phyloP scores from a whole-genome alignment of 331 rosid species.

The Pyrus hybrid region DNA sequence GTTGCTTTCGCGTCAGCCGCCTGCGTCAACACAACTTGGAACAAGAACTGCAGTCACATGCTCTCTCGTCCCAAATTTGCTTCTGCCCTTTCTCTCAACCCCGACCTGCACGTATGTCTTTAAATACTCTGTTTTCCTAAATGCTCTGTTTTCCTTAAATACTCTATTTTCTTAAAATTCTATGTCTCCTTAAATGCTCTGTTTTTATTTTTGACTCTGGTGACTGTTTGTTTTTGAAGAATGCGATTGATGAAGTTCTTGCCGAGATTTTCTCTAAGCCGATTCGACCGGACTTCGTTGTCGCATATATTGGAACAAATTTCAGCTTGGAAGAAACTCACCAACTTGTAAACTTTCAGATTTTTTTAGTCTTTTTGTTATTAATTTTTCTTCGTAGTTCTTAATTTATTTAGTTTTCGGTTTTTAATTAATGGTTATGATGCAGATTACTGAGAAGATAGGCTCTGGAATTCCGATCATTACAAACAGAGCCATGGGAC shows the following conservation, averaged over 20 bases:
- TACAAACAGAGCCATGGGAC: slow-evolving; percentile 1
- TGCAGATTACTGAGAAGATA: slow-evolving; percentile 1
- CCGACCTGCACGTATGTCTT: slow-evolving; percentile 22
- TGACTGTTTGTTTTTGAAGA: neutral
- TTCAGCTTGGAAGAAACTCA: slow-evolving; percentile 1
- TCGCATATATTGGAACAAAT: neutral
- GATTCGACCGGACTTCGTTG: slow-evolving; percentile 6
- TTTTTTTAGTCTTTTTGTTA: neutral
- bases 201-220: neutral
- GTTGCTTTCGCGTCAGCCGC: slow-evolving; percentile 43
- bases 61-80: slow-evolving; percentile 48
- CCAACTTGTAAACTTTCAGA: neutral
- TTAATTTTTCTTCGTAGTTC: neutral
- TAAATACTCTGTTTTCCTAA: neutral
- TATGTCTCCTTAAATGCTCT: neutral
- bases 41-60: slow-evolving; percentile 30
- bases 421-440: neutral
- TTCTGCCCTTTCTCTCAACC: slow-evolving; percentile 55
- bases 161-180: neutral
- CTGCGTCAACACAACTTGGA: slow-evolving; percentile 53
- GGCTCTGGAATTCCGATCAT: slow-evolving; percentile 6
- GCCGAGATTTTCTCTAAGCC: slow-evolving; percentile 9
- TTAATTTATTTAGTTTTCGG: too few species aligned
- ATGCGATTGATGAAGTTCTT: slow-evolving; percentile 15
- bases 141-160: neutral